Conservation (phyloP, 306 rosid genomes). For the Cicer bijugum region DNA sequence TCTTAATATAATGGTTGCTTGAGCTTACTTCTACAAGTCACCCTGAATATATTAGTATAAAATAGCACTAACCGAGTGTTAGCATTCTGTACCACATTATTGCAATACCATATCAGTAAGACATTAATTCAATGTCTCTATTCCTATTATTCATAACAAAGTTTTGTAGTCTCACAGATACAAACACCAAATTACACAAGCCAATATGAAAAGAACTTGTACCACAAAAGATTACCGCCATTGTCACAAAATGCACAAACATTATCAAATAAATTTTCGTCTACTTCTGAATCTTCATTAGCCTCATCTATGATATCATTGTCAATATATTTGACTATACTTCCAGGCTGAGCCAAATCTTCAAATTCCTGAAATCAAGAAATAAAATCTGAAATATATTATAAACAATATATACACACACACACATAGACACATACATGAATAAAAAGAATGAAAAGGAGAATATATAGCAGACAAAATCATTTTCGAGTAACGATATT, state of each 20-base stretch:
- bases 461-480: constrained; percentile 13
- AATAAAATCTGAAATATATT: constrained; percentile 28
- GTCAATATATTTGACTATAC: constrained; percentile 58
- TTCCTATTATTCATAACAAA: constrained; percentile 14
- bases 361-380: constrained; percentile 59
- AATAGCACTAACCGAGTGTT: not conserved
- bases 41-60: constrained; percentile 7
- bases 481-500: constrained; percentile 10
- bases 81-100: constrained; percentile 16
- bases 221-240: constrained; percentile 78
- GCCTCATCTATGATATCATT: constrained; percentile 50
- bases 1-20: constrained; percentile 2
- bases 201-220: constrained; percentile 37
- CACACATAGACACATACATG: not conserved
- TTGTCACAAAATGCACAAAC: constrained; percentile 92
- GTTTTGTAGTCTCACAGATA: not conserved
- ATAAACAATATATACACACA: not conserved
- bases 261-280: constrained; percentile 60
- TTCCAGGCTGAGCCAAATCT: constrained; percentile 48
- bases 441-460: constrained; percentile 12
- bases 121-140: not conserved
- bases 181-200: constrained; percentile 14
- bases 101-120: not conserved
- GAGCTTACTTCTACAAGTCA: not conserved
- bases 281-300: constrained; percentile 56